These are phyloP conservation scores for Orbilia brochopaga DNA, from an alignment of 2,329 filamentous ascomycete species.

Conservation along the genomic window DNA sequence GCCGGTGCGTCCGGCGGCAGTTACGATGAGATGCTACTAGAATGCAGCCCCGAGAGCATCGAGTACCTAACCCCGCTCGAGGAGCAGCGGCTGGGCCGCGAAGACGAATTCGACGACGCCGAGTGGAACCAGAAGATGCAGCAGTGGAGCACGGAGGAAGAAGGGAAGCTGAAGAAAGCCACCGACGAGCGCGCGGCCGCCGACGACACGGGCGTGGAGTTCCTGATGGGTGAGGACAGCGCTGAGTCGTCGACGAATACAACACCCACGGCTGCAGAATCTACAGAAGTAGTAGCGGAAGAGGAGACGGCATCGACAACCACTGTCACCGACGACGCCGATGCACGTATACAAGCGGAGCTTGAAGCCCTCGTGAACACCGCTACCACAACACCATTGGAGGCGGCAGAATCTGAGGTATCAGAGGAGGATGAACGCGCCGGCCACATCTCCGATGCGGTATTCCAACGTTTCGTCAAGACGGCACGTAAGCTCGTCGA, in stretches of 20 bases:
- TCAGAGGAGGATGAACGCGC: slow-evolving; percentile 17
- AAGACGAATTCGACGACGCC: slow-evolving; percentile 23
- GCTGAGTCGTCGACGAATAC: too few species aligned
- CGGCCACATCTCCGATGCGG: slow-evolving; percentile 22
- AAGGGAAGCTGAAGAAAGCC: not conserved
- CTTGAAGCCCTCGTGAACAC: not conserved
- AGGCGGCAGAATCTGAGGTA: not conserved
- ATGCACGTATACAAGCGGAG: not conserved
- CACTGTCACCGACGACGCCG: not conserved
- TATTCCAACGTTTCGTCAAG: slow-evolving; percentile 35
- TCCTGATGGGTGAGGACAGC: too few species aligned
- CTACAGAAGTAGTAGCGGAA: not conserved
- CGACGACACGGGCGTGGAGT: not conserved
- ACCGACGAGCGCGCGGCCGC: not conserved
- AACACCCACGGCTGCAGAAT: too few species aligned
- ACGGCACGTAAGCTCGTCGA: slow-evolving; percentile 34
- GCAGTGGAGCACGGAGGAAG: not conserved
- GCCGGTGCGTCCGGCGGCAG: slow-evolving; percentile 42
- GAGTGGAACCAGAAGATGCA: slow-evolving; percentile 4
- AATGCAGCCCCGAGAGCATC: slow-evolving; percentile 33
- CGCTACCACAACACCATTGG: not conserved
- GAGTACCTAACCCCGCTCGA: slow-evolving; percentile 43
- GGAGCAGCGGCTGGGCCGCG: slow-evolving; percentile 13
- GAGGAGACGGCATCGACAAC: not conserved
- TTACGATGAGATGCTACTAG: slow-evolving; percentile 40